phyloP scores from a whole-genome alignment of 495 filamentous ascomycete genomes.

The Sabuloglossum arenarium region DNA sequence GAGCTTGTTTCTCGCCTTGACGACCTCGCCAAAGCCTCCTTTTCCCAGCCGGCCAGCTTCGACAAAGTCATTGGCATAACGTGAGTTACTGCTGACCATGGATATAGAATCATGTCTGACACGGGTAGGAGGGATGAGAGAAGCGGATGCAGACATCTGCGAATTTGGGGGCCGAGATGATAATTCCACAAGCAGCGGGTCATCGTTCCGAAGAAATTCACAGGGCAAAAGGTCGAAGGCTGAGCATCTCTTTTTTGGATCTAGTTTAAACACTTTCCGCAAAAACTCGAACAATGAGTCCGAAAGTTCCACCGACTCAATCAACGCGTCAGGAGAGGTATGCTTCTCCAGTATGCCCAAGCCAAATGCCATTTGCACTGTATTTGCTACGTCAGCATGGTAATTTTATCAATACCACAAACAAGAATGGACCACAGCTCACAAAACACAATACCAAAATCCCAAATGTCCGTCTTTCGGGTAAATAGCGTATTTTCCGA shows the following conservation, averaged over 20 bases:
- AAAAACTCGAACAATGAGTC: conserved; percentile 59
- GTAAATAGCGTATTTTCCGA: conserved; percentile 34
- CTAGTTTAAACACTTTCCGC: conserved; percentile 57
- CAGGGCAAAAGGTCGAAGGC: conserved; percentile 79
- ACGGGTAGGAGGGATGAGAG: conserved; percentile 18
- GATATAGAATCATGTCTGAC: conserved; percentile 27
- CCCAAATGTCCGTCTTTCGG: conserved; percentile 85
- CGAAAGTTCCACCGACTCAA: conserved; percentile 43
- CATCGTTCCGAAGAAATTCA: conserved; percentile 60
- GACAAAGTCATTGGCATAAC: conserved; percentile 74
- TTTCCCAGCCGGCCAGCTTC: conserved; percentile 77
- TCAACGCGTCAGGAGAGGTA: conserved; percentile 49
- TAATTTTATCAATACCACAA: background rate
- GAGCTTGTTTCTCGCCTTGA: conserved; percentile 82
- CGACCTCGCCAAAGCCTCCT: conserved; percentile 93
- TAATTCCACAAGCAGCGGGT: conserved; percentile 25
- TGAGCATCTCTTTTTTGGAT: conserved; percentile 64
- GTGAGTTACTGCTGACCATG: conserved; percentile 28
- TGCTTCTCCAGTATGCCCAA: conserved; percentile 53
- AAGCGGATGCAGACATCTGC: background rate
- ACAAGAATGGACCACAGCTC: background rate
- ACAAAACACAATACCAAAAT: conserved; percentile 60
- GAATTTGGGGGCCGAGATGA: background rate
- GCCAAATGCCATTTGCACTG: conserved; percentile 83
- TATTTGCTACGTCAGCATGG: background rate